Evolutionary conservation across 1,284 basidiomycete species (phyloP), one percentile per base, ranked within the genome.

Genomic region (Afroboletus lepidellus): DNA sequence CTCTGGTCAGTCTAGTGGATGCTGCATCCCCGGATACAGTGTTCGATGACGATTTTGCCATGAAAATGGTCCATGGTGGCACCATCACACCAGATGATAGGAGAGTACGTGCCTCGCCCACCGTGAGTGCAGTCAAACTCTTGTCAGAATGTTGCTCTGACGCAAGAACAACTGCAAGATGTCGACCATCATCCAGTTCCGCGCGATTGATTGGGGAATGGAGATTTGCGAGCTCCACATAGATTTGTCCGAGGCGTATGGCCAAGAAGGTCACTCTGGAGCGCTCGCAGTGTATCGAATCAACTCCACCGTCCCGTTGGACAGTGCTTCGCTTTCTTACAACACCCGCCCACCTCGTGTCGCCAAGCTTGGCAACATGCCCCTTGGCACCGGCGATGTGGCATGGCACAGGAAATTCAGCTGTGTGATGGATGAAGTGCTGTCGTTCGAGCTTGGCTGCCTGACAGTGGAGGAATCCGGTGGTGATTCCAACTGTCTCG

Each of bases 161-260:
- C 24, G 11, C 20, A 9, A 18, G 8, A 3, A 33, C n/a, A 8
- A 37, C 15, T 12, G 15, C 34, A 37, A 57, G 56, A 41, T 60
- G 42, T 60, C 56, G 6, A 57, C 57, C 1, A 48, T 57, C 20
- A 21, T 57, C 15, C 56, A 57, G 24, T 57, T 57, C 41, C 56
- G 58, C 5, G 58, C 58, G 0, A 57, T 57, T 3, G 56, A 57
- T 42, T 57, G 58, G 58, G 56, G 58, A 7, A 57, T 60, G 58
- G 58, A 53, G n/a, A 57, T 41, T 2, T 57, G 56, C 15, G 56
- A 57, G 24, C 57, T 57, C 29, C 56, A 60, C 25, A 2, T 57
- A 7, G 53, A 59, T 24, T 13, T 57, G 9, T 57, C 57, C 3
- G 54, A 52, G 27, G 32, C 20, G 1, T 52, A 32, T 7, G 41